Evolutionary conservation across 2,329 filamentous ascomycete species (phyloP).

Genomic region (Fusarium sp.): DNA sequence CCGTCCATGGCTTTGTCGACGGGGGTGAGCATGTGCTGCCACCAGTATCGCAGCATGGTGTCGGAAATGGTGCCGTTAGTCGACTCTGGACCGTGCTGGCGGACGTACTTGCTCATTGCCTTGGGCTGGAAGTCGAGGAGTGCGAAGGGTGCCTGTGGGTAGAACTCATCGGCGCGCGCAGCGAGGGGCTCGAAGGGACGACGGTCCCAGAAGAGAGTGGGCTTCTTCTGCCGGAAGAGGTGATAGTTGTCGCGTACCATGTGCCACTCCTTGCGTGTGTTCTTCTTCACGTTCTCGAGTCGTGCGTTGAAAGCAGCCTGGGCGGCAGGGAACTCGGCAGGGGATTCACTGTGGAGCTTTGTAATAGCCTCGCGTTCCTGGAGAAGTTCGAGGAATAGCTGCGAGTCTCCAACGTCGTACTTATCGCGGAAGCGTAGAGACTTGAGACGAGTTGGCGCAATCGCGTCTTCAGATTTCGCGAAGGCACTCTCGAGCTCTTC

Average conservation of each 20-base stretch:
- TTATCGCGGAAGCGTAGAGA: slow-evolving; percentile 49
- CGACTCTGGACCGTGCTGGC: slow-evolving; percentile 58
- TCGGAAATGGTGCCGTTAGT: slow-evolving; percentile 66
- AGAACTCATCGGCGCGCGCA: slow-evolving; percentile 72
- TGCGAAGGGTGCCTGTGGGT: slow-evolving; percentile 67
- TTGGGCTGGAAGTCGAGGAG: slow-evolving; percentile 78
- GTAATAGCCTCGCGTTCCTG: slow-evolving; percentile 50
- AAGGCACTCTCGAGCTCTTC: slow-evolving; percentile 54
- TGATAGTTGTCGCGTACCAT: slow-evolving; percentile 67
- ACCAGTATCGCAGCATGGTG: slow-evolving; percentile 58
- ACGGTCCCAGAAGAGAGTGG: slow-evolving; percentile 75
- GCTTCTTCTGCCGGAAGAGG: slow-evolving; percentile 62
- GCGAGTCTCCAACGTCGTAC: slow-evolving; percentile 38
- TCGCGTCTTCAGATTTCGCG: slow-evolving; percentile 9
- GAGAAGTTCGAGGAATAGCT: slow-evolving; percentile 52
- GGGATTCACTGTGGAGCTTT: slow-evolving; percentile 29
- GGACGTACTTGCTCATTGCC: slow-evolving; percentile 62
- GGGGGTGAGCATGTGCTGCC: slow-evolving; percentile 61
- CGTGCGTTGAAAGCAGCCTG: slow-evolving; percentile 54
- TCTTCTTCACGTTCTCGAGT: slow-evolving; percentile 53
- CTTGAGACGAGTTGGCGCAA: slow-evolving; percentile 42
- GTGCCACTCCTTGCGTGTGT: slow-evolving; percentile 54
- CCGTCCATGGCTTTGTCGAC: slow-evolving; percentile 62
- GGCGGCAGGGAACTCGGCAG: slow-evolving; percentile 47
- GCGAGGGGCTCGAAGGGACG: slow-evolving; percentile 78